A percentile compares a stretch with the other conserved stretches of the same genome.
These are phyloP conservation scores for Plasmodium fragile DNA, from an alignment of 169 alveolate genomes.

Conservation along the genomic window DNA sequence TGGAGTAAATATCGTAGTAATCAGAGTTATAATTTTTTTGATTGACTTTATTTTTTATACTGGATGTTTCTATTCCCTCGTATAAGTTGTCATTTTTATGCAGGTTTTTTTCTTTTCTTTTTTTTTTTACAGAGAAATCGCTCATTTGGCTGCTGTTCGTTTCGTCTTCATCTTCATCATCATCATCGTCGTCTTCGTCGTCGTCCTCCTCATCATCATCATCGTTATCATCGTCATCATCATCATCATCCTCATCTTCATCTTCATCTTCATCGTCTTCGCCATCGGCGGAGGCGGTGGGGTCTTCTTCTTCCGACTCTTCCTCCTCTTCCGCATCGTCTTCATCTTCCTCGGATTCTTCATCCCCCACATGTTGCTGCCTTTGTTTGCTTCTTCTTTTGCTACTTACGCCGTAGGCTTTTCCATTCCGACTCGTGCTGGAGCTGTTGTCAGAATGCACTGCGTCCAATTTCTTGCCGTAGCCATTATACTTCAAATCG, in stretches of 20 bases:
- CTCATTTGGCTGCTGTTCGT: constrained; percentile 6
- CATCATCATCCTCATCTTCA: constrained; percentile 7
- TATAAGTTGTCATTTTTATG: constrained; percentile 18
- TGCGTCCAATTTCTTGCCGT: constrained; percentile 12
- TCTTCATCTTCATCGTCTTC: constrained; percentile 21
- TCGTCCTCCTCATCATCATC: too few relatives aligned
- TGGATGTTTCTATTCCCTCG: constrained; percentile 22
- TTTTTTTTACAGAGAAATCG: constrained; percentile 16
- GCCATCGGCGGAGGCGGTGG: not conserved
- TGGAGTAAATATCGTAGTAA: constrained; percentile 72
- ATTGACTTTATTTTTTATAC: constrained; percentile 47
- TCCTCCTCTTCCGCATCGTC: not conserved
- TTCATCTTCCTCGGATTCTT: not conserved
- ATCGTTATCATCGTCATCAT: not conserved
- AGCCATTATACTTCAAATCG: constrained; percentile 27
- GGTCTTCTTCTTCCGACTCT: not conserved
- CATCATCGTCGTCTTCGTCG: not conserved
- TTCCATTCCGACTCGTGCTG: constrained; percentile 9
- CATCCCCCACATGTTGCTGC: not conserved
- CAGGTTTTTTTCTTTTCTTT: not conserved
- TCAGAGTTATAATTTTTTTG: constrained; percentile 61
- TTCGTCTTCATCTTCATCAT: not conserved
- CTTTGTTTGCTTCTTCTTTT: constrained; percentile 1
- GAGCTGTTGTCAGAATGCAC: constrained; percentile 21
- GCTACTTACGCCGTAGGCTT: not conserved